Percentiles rank a stretch among this genome's conserved stretches.
These are phyloP conservation scores for Cyclotella choctawhatcheeana DNA, from an alignment of 108 stramenopile species.

Conservation along the genomic window DNA sequence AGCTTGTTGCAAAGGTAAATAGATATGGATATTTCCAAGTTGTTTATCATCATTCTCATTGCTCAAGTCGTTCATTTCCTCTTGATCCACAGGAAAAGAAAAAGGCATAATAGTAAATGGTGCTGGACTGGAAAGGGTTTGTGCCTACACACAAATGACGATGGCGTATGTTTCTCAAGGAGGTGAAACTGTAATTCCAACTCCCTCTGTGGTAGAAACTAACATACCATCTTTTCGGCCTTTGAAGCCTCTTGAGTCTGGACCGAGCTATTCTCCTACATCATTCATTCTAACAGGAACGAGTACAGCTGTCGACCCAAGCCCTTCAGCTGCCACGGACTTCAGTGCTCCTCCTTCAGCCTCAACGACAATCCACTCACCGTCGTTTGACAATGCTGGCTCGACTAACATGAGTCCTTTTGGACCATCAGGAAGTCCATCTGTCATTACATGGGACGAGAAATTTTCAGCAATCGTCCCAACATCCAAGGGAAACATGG, in stretches of 20 bases:
- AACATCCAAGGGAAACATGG: background rate
- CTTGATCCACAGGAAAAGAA: background rate
- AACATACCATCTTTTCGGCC: no score
- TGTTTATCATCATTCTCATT: background rate
- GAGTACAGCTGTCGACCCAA: no score
- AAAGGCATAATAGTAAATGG: background rate
- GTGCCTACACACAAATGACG: background rate
- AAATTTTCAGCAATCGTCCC: background rate
- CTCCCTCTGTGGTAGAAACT: background rate
- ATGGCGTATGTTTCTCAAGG: background rate
- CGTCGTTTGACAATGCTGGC: no score
- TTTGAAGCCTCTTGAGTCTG: no score
- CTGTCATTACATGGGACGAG: background rate
- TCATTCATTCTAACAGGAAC: no score
- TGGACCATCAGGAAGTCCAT: no score
- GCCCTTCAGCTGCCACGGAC: no score
- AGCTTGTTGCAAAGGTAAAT: background rate
- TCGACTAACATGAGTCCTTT: no score
- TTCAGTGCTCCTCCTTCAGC: no score
- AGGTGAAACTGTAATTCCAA: background rate
- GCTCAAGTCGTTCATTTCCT: background rate
- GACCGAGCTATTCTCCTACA: no score
- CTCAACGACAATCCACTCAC: no score
- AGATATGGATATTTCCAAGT: background rate
- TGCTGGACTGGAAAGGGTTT: background rate